Base-by-base conservation (phyloP, 768 basidiomycete species). In the Phylloporus sp. region DNA sequence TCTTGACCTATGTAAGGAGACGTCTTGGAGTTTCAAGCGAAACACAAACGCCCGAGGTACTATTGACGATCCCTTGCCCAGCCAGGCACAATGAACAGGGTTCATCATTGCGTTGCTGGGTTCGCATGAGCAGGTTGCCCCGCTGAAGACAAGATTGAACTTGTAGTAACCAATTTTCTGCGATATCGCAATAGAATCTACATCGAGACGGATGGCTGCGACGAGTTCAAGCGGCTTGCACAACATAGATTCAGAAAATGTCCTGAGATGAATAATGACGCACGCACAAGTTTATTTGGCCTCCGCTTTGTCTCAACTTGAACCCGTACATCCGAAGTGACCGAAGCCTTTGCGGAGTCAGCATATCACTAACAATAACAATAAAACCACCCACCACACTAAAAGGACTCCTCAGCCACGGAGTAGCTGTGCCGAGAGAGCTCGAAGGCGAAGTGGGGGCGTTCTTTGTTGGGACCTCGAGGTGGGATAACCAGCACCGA, bases 171-270 rank as follows among this genome's bases (percentile, higher is more conserved):
- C 64, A 36, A 72, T 59, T 49, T 66, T 65, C 49, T 72, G 69
- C 35, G 73, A 76, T 38, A 82, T 53, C 12, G 73, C 76, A 6
- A 85, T 65, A 20, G 77, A 75, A 35, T 76, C 66, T 20, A 86
- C 61, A 39, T 70, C 71, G 44, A 86, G 55, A 28, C 69, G 63
- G 23, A 76, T 64, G 40, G 63, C 63, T 16, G 75, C 72, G 24
- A 88, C 60, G 32, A 64, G 48, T 40, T 56, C 58, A 6, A 67
- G 50, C 47, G 35, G 56, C 65, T 67, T 42, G 8, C 50, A 28
- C 8, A 49, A 36, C 16, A 9, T 16, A 13, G n/a, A 31, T 44
- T 59, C 22, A 56, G 42, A 8, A 50, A 26, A 32, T 20, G 29
- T 5, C 6, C 18, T 16, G 15, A 47, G 27, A 54, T 18, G 10